phyloP scores from a whole-genome alignment of 495 filamentous ascomycete species.

The Lophiotrema nucula region DNA sequence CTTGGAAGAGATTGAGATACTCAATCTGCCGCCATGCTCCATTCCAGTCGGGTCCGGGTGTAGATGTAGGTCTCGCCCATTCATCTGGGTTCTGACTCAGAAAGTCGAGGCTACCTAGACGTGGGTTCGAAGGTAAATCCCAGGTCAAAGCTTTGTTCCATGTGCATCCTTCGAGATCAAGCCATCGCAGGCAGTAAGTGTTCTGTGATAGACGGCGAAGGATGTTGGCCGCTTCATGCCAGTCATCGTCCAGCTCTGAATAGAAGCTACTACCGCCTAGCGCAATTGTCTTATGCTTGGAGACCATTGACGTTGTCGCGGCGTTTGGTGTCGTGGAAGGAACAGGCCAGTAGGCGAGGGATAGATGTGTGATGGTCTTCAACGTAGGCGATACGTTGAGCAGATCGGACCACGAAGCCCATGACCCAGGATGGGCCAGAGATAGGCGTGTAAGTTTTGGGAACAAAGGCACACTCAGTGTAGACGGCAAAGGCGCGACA shows the following conservation, averaged over 20 bases:
- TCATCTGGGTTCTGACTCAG: conserved; percentile 15
- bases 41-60: conserved; percentile 51
- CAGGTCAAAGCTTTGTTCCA: conserved; percentile 68
- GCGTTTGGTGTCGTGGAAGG: conserved; percentile 65
- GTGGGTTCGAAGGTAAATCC: conserved; percentile 9
- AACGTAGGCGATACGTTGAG: conserved; percentile 61
- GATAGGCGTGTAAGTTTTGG: conserved; percentile 53
- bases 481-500: background rate
- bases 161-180: conserved; percentile 78
- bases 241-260: conserved; percentile 64
- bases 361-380: conserved; percentile 70
- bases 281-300: conserved; percentile 50
- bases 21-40: conserved; percentile 52
- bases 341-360: conserved; percentile 76
- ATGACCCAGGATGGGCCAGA: conserved; percentile 47
- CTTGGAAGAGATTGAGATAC: conserved; percentile 51
- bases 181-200: conserved; percentile 70
- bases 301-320: conserved; percentile 50
- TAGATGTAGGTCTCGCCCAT: background rate
- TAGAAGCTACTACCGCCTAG: conserved; percentile 67
- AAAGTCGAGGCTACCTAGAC: conserved; percentile 19
- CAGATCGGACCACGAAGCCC: conserved; percentile 66
- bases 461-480: conserved; percentile 40
- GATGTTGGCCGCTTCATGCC: conserved; percentile 65
- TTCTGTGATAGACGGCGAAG: conserved; percentile 65